Conservation (phyloP, 306 rosid species). For the Geum urbanum region DNA sequence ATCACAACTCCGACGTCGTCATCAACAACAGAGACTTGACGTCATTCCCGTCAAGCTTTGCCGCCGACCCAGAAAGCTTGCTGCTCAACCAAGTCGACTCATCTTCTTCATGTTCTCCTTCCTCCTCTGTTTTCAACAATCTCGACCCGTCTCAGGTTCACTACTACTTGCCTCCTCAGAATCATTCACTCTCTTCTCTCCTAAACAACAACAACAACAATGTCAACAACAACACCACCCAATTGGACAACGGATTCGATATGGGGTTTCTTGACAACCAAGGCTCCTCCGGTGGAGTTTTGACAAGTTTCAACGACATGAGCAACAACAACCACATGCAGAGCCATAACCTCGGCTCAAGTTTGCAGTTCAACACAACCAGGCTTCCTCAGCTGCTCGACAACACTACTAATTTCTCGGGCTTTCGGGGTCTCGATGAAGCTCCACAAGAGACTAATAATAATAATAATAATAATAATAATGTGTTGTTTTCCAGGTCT, state of each 20-base stretch:
- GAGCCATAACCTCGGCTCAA: conserved; percentile 37
- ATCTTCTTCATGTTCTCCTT: conserved; percentile 57
- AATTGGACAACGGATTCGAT: conserved; percentile 57
- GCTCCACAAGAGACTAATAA: conserved; percentile 20
- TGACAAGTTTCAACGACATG: conserved; percentile 41
- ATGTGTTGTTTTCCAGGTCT: conserved; percentile 38
- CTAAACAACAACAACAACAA: conserved; percentile 34
- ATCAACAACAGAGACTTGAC: conserved; percentile 27
- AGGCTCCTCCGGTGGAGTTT: conserved; percentile 17
- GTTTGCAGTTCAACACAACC: conserved; percentile 37
- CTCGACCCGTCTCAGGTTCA: conserved; percentile 60
- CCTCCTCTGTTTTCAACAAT: conserved; percentile 44
- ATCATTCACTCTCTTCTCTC: conserved; percentile 48
- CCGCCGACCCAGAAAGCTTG: conserved; percentile 21
- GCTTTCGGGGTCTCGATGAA: conserved; percentile 41
- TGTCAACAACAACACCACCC: conserved; percentile 28
- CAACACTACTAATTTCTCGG: conserved; percentile 13
- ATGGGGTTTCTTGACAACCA: conserved; percentile 41
- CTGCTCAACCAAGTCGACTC: conserved; percentile 53
- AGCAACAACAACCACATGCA: conserved; percentile 32
- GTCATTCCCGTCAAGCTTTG: conserved; percentile 39
- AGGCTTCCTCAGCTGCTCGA: conserved; percentile 18
- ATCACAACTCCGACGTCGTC: no score
- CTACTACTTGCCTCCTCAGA: conserved; percentile 53
- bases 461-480: no score